These are phyloP conservation scores for Neodidymelliopsis sp. DNA, from an alignment of 2,329 filamentous ascomycete genomes.

Conservation along the genomic window DNA sequence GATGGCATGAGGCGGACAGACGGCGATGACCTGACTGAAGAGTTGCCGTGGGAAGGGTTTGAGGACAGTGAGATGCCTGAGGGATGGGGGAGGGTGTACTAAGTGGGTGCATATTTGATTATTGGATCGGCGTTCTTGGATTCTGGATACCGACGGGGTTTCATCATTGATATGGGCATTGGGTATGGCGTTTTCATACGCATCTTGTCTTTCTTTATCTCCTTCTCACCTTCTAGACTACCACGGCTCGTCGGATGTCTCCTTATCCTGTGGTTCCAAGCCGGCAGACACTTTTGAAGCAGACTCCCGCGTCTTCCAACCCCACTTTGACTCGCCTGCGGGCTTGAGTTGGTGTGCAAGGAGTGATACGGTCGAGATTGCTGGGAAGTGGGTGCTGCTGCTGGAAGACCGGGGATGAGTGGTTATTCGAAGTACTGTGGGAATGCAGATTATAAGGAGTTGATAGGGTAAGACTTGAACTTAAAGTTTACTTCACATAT, in stretches of 20 bases:
- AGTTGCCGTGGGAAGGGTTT: conserved; percentile 51
- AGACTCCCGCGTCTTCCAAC: neutral
- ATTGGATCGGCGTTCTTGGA: conserved; percentile 9
- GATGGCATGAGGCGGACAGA: conserved; percentile 10
- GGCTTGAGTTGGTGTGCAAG: conserved; percentile 10
- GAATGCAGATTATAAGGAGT: no score
- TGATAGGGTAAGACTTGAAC: no score
- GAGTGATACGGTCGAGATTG: conserved; percentile 1
- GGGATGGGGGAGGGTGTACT: conserved; percentile 14
- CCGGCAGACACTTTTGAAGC: no score
- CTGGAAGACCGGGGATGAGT: no score
- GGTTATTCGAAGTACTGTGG: no score
- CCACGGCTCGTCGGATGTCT: no score
- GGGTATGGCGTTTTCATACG: neutral
- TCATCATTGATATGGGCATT: conserved; percentile 6
- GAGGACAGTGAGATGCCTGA: conserved; percentile 31
- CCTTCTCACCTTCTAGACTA: no score
- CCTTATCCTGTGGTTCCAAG: no score
- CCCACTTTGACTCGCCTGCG: conserved; percentile 9
- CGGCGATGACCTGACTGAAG: conserved; percentile 39
- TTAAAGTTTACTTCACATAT: no score
- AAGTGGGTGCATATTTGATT: neutral
- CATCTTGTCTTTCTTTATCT: neutral
- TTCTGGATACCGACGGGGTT: neutral
- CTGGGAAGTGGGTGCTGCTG: no score